Conservation (phyloP, 2,329 filamentous ascomycete genomes). For the Sarocladium strictum region DNA sequence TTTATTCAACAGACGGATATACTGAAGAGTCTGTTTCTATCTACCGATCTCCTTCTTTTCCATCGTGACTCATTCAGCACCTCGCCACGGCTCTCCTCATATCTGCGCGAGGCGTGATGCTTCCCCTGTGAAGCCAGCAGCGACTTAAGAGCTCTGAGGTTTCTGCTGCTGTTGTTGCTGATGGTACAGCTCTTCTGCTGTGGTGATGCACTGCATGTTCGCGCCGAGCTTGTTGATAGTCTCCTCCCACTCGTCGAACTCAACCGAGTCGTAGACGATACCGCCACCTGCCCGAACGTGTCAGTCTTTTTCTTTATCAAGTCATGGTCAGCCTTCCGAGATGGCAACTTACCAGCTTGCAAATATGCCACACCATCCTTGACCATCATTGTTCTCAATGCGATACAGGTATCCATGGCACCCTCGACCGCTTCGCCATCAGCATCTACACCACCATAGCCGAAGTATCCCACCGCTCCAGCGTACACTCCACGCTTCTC, state of each 20-base stretch:
- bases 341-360: conserved; percentile 55
- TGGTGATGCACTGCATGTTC: conserved; percentile 82
- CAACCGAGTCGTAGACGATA: conserved; percentile 91
- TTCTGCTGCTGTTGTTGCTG: conserved; percentile 23
- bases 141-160: neutral
- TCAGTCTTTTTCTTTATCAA: neutral
- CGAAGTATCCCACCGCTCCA: conserved; percentile 94
- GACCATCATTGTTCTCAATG: conserved; percentile 85
- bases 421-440: conserved; percentile 64
- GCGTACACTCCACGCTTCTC: conserved; percentile 96
- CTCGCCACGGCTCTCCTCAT: no score
- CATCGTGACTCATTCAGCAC: no score
- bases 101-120: no score
- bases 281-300: conserved; percentile 56
- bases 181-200: conserved; percentile 65
- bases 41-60: neutral
- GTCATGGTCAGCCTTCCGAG: neutral
- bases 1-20: no score
- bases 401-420: conserved; percentile 83
- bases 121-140: no score
- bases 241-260: conserved; percentile 90
- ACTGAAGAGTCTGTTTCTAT: neutral
- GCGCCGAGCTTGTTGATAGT: conserved; percentile 89
- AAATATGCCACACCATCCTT: conserved; percentile 90
- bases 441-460: conserved; percentile 67